phyloP scores from a whole-genome alignment of 495 filamentous ascomycete species.

The Penicillium odoratum region DNA sequence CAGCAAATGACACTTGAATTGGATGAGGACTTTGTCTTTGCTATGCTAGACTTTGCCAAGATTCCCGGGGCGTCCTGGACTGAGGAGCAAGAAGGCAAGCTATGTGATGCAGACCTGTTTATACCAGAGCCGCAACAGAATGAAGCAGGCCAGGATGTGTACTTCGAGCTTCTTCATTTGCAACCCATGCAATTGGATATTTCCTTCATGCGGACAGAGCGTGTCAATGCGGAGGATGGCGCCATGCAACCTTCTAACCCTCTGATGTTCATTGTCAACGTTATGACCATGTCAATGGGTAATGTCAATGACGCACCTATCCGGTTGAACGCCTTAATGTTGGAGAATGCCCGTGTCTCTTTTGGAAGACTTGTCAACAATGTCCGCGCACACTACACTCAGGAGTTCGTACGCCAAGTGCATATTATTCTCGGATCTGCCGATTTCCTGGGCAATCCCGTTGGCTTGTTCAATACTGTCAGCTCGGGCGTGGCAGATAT shows the following conservation, averaged over 20 bases:
- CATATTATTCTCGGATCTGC: slow-evolving; percentile 96
- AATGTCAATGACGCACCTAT: slow-evolving; percentile 98
- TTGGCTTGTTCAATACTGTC: slow-evolving; percentile 97
- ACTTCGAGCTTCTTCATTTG: slow-evolving; percentile 94
- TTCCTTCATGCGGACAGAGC: slow-evolving; percentile 94
- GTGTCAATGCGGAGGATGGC: slow-evolving; percentile 87
- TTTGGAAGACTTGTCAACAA: slow-evolving; percentile 78
- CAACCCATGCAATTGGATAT: slow-evolving; percentile 98
- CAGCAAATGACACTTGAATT: slow-evolving; percentile 99
- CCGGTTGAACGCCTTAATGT: slow-evolving; percentile 85
- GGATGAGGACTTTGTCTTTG: slow-evolving; percentile 97
- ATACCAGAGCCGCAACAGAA: slow-evolving; percentile 89
- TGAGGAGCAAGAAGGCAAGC: slow-evolving; percentile 73
- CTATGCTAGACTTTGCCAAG: slow-evolving; percentile 92
- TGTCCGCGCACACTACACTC: slow-evolving; percentile 89
- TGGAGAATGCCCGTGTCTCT: slow-evolving; percentile 94
- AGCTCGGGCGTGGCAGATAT: slow-evolving; percentile 95
- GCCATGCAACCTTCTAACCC: slow-evolving; percentile 82
- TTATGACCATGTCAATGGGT: slow-evolving; percentile 98
- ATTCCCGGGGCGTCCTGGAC: slow-evolving; percentile 92
- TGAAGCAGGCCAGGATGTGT: slow-evolving; percentile 84
- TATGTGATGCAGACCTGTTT: slow-evolving; percentile 86
- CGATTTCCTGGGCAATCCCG: slow-evolving; percentile 97
- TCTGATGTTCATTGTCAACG: slow-evolving; percentile 96
- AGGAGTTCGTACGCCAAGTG: slow-evolving; percentile 91